Evolutionary conservation across 495 filamentous ascomycete species (phyloP), one percentile per base, ranked within the genome.

Genomic region (Penicillium soppii): DNA sequence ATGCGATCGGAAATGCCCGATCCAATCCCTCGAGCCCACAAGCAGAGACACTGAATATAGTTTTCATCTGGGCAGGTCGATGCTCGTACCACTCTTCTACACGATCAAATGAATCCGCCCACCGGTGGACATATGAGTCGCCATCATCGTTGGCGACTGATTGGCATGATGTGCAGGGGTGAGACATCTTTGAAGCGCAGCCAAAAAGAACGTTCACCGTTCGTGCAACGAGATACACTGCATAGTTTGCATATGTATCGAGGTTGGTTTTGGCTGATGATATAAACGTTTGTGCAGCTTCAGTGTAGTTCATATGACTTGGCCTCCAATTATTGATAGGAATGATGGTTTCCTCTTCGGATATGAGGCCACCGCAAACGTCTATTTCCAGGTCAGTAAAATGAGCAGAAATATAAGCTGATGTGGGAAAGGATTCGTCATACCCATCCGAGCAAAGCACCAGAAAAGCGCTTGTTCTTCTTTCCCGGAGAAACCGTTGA

Each of bases 391-490:
- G n/a, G n/a, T n/a, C n/a, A n/a, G n/a, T n/a, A n/a, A n/a, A n/a
- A n/a, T n/a, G n/a, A n/a, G n/a, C n/a, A n/a, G n/a, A n/a, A n/a
- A 12, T 29, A 20, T n/a, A 15, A 22, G 6, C 3, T 7, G 22
- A 29, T 4, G 2, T 8, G 1, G 12, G 19, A 30, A 27, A 12
- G 36, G 43, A 33, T 17, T n/a, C n/a, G 15, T 35, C 56, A n/a
- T 59, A 69, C 73, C 73, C 74, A 77, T 77, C 20, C 72, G 41
- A 8, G 72, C 74, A 51, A 72, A 75, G 47, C 74, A 77, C 74
- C 74, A 77, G 43, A 75, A 77, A 2, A 74, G 56, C 0, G 71
- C 73, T 48, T 75, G 71, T 36, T 67, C 65, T 30, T 73, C 59
- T 21, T 71, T 71, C 0, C 68, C 67, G 8, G 71, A 71, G 46